A percentile compares a stretch with the other conserved stretches of the same genome.
phyloP scores from a whole-genome alignment of 2,329 filamentous ascomycete species.

The Monilinia aucupariae region DNA sequence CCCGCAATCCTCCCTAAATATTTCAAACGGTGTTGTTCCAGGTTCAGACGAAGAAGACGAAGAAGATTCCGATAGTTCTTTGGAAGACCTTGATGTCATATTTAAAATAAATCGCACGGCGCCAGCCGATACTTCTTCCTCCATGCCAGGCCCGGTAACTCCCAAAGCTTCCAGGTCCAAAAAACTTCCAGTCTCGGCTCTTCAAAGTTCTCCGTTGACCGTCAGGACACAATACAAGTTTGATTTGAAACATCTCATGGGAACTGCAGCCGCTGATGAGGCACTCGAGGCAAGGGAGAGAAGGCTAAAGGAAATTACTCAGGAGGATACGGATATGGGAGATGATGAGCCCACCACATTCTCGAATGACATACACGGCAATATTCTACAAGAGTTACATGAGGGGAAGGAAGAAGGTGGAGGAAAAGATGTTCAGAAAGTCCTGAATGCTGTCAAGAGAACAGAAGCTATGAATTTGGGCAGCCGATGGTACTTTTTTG shows the following conservation, averaged over 20 bases:
- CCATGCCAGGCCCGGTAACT: conserved; percentile 14
- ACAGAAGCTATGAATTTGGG: conserved; percentile 53
- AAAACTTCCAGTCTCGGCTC: conserved; percentile 20
- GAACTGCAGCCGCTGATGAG: conserved; percentile 53
- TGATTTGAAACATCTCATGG: conserved; percentile 57
- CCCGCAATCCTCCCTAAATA: neutral
- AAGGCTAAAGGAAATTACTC: conserved; percentile 33
- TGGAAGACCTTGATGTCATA: conserved; percentile 46
- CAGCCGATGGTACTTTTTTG: conserved; percentile 55
- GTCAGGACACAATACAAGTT: conserved; percentile 52
- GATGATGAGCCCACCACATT: neutral
- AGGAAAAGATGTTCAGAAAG: conserved; percentile 36
- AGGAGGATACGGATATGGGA: conserved; percentile 9
- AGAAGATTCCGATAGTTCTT: conserved; percentile 47
- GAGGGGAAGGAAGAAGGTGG: conserved; percentile 38
- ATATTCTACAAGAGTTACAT: conserved; percentile 4
- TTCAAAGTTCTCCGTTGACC: conserved; percentile 47
- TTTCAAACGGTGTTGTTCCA: conserved; percentile 44
- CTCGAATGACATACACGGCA: neutral
- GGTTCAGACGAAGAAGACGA: conserved; percentile 64
- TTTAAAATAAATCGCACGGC: conserved; percentile 18
- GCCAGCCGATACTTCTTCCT: conserved; percentile 17
- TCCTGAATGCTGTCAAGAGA: conserved; percentile 52
- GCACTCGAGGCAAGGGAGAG: conserved; percentile 52
- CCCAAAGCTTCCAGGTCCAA: conserved; percentile 19